phyloP scores from a whole-genome alignment of 805 yeast genomes.

The Starmerella kuoi region DNA sequence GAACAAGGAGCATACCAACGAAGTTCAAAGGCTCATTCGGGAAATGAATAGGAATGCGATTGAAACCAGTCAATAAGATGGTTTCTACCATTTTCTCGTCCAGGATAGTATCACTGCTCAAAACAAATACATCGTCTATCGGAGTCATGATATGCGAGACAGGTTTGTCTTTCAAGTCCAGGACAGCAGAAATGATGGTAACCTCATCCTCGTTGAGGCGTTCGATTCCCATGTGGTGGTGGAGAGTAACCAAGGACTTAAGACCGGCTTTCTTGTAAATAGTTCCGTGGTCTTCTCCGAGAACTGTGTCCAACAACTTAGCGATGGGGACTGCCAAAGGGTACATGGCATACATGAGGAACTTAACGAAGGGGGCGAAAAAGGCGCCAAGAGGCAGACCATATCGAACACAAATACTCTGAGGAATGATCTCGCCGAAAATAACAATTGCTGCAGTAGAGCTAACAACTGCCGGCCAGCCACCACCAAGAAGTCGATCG shows the following conservation, averaged over 20 bases:
- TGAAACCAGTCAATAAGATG: slow-evolving; percentile 86
- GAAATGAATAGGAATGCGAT: slow-evolving; percentile 84
- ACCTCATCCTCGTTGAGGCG: slow-evolving; percentile 89
- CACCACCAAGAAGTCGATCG: slow-evolving; percentile 89
- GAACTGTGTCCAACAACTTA: slow-evolving; percentile 56
- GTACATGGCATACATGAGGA: slow-evolving; percentile 76
- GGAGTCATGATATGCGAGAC: slow-evolving; percentile 91
- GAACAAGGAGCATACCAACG: slow-evolving; percentile 87
- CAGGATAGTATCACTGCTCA: slow-evolving; percentile 68
- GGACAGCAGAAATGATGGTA: slow-evolving; percentile 84
- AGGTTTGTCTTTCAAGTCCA: slow-evolving; percentile 84
- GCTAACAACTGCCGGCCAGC: slow-evolving; percentile 89
- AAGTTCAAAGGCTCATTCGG: slow-evolving; percentile 84
- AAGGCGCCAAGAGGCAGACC: slow-evolving; percentile 85
- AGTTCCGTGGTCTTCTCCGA: slow-evolving; percentile 96
- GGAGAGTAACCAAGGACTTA: slow-evolving; percentile 85
- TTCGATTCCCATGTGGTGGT: slow-evolving; percentile 90
- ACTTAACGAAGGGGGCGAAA: slow-evolving; percentile 76
- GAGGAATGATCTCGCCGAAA: slow-evolving; percentile 95
- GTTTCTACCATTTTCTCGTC: slow-evolving; percentile 79
- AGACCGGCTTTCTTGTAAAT: slow-evolving; percentile 85
- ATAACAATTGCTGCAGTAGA: slow-evolving; percentile 89
- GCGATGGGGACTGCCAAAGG: slow-evolving; percentile 92
- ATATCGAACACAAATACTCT: slow-evolving; percentile 80
- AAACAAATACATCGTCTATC: slow-evolving; percentile 73